Evolutionary conservation across 2,329 filamentous ascomycete species (phyloP), one percentile per base, ranked within the genome.

Genomic region (Stagonosporopsis cucurbitacearum): DNA sequence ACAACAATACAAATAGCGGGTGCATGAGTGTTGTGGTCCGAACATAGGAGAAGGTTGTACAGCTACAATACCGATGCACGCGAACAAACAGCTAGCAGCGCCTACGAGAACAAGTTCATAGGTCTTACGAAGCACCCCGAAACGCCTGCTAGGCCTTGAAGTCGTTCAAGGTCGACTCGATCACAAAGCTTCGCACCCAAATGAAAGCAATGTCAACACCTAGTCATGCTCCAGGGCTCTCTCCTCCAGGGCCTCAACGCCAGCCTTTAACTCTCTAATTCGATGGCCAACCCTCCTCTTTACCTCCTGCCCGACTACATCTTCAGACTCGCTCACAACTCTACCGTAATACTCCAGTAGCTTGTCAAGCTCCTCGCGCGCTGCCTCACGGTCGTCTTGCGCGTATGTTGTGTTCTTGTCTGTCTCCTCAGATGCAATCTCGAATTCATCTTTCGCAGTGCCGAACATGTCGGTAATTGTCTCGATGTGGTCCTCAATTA

Each of bases 341-440:
- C 54, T 13, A 9, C 82, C 71, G 55, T 81, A 85, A 11, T 76
- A 80, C 45, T 77, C 75, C 57, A 82, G 73, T 50, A 85, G 72
- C 58, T 74, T 77, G 36, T 77, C 77, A 50, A 86, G 63, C 60
- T 83, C 83, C 65, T 83, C 81, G 11, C 79, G 66, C 28, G 83
- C 82, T 22, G 82, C 82, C 17, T 77, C 79, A 4, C 83, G 73
- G 58, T 85, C 82, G 23, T 82, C 82, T 17, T 79, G 75, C 2
- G 83, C 83, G 68, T 85, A 85, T 28, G 83, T 79, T 11, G 81
- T 82, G 54, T 80, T 79, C 71, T 82, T 83, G 59, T 80, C 76
- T 17, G 79, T 82, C 64, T 82, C 80, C 57, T 83, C 81, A 50
- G 76, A 73, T 26, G 80, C 81, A 28, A 82, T 82, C 52, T 83